Evolutionary conservation across 1,284 basidiomycete genomes (phyloP), one percentile per base, ranked within the genome.

Genomic region (Ganoderma resinaceum): DNA sequence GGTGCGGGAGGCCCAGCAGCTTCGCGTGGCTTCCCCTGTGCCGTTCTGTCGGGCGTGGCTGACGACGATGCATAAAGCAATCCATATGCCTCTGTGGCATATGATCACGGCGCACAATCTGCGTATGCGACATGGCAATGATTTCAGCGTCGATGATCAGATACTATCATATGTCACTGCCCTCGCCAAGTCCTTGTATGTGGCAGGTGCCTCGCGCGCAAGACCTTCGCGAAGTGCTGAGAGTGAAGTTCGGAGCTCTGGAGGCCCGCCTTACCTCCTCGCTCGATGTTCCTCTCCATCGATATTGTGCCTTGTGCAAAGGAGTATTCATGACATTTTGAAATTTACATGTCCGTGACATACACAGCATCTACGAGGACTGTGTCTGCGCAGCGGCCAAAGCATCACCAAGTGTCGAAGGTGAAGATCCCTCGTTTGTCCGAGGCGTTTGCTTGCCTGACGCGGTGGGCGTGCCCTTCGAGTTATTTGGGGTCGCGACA

Each of bases 401-500:
- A 18, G 40, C 9, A 42, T 55, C 43, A 29, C 52, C 23, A 52
- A 23, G 60, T 23, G 65, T 43, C 38, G 52, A 66, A 40, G 42
- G 29, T 33, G 63, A 55, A 35, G 62, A 14, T 12, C 49, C 58
- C 49, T 55, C 46, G 20, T 65, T 60, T 33, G 62, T 31, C 67
- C 59, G 31, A 37, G 60, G 63, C 23, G 63, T 65, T 46, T 64
- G 63, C 59, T 59, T 68, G 35, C 67, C 68, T 55, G 61, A 62
- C 33, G 61, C 67, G 55, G 49, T 49, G 40, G 58, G 58, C 23
- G 68, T 38, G 38, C 63, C 64, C 64, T 74, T 74, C 68, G 66
- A 38, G 23, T 73, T 73, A 68, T 67, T 68, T 52, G 71, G 63
- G 49, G 57, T 67, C 53, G 68, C 59, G 66, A 67, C 31, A 37